Conservation (phyloP, 148 eudicot genomes). For the Polygonum aviculare region DNA sequence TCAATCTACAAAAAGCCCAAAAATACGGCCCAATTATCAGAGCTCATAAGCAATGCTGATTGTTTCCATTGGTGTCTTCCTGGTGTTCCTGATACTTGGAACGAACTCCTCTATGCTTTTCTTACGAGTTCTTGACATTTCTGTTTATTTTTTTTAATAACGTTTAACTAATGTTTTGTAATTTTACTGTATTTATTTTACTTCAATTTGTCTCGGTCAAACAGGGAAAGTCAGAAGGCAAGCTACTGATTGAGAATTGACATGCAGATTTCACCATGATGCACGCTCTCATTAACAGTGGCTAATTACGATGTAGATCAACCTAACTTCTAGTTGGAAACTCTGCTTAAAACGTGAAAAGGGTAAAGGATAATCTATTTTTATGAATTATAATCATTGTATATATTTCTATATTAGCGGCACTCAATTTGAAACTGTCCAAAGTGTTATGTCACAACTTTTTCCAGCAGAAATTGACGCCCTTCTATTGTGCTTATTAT, state of each 20-base stretch:
- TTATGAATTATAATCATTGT: no score
- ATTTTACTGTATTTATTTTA: background rate
- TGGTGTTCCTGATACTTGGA: conserved; percentile 75
- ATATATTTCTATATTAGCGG: no score
- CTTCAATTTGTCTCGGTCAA: background rate
- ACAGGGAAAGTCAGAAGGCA: background rate
- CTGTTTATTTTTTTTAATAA: background rate
- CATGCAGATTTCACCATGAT: background rate
- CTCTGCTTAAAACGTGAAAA: background rate
- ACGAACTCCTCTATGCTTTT: conserved; percentile 42
- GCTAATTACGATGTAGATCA: background rate
- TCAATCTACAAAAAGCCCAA: conserved; percentile 33
- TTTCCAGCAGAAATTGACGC: no score
- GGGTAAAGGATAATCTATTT: background rate
- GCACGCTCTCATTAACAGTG: background rate
- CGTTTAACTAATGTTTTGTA: background rate
- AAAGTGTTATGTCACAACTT: no score
- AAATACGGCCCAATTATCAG: conserved; percentile 26
- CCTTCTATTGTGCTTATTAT: no score
- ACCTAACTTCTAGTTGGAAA: background rate
- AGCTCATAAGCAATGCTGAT: conserved; percentile 40
- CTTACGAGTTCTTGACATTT: background rate
- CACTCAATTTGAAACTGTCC: no score
- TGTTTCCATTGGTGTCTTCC: conserved; percentile 68
- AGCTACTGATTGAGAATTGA: background rate